Evolutionary conservation across 345 rosid genomes (phyloP).

Genomic region (Eucalyptus pumila): DNA sequence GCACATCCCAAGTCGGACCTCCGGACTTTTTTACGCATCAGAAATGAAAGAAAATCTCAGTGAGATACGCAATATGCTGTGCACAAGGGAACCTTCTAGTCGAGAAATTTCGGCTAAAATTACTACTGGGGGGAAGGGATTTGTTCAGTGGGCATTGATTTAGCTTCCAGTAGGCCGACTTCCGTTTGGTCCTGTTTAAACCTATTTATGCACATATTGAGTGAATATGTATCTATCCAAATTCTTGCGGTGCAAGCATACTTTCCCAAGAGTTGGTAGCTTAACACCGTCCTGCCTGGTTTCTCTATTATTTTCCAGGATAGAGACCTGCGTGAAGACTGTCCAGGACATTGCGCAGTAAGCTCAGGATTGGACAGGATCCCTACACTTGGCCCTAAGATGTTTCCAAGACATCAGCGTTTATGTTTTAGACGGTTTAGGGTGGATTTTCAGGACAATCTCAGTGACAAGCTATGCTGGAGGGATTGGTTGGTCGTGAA

Average conservation of each 20-base stretch:
- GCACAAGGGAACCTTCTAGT: background rate
- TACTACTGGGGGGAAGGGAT: background rate
- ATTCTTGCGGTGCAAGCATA: background rate
- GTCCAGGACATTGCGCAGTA: background rate
- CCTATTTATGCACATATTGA: background rate
- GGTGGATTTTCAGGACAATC: background rate
- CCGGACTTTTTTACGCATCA: slow-evolving; percentile 37
- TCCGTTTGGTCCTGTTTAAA: background rate
- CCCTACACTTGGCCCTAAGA: background rate
- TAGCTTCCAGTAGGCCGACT: background rate
- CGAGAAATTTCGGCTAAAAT: background rate
- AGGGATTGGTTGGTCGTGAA: background rate
- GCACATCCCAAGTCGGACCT: slow-evolving; percentile 89
- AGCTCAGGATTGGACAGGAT: background rate
- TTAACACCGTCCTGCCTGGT: background rate
- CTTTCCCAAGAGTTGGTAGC: background rate
- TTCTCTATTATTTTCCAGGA: background rate
- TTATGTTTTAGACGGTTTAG: background rate
- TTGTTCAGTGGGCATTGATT: background rate
- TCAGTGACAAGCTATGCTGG: background rate
- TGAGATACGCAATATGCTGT: background rate
- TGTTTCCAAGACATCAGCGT: background rate
- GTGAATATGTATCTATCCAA: background rate
- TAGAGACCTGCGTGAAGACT: background rate
- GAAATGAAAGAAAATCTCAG: background rate